Evolutionary conservation across 2,329 filamentous ascomycete genomes (phyloP).

Genomic region (Fusarium sp.): DNA sequence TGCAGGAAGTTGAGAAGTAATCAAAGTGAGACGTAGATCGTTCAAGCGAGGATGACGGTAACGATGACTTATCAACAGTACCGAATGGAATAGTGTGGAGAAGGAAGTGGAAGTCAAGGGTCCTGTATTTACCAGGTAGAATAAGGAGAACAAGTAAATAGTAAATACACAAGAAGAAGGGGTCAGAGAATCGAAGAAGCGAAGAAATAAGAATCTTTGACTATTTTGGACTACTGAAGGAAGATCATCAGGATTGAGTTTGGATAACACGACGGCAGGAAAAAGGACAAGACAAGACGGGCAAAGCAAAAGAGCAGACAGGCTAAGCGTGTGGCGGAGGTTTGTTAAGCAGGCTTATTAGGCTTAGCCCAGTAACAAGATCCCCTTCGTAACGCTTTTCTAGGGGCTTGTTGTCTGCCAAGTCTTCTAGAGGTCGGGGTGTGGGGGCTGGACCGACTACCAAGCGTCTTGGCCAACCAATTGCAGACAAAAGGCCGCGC

Average conservation of each 20-base stretch:
- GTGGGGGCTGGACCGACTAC: slow-evolving; percentile 35
- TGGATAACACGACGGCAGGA: slow-evolving; percentile 14
- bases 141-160: neutral
- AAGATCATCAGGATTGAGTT: slow-evolving; percentile 21
- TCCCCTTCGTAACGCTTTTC: slow-evolving; percentile 7
- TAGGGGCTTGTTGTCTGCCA: slow-evolving; percentile 12
- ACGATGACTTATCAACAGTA: neutral
- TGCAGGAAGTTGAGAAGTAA: slow-evolving; percentile 12
- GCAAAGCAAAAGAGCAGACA: slow-evolving; percentile 1
- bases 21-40: slow-evolving; percentile 30
- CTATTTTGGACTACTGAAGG: slow-evolving; percentile 1
- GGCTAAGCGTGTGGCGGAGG: slow-evolving; percentile 33
- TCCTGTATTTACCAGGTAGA: slow-evolving; percentile 6
- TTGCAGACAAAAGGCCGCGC: slow-evolving; percentile 28
- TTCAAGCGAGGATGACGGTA: slow-evolving; percentile 17
- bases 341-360: slow-evolving; percentile 3
- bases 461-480: slow-evolving; percentile 31
- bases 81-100: slow-evolving; percentile 18
- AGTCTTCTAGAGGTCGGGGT: slow-evolving; percentile 23
- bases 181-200: neutral
- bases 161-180: neutral
- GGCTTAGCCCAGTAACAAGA: neutral
- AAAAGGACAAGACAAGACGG: neutral
- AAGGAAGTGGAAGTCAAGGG: slow-evolving; percentile 1
- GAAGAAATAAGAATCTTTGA: neutral